A percentile compares a stretch with the other conserved stretches of the same genome.
Conservation (phyloP, 148 eudicot species). For the Vaccinium vitisidaea region DNA sequence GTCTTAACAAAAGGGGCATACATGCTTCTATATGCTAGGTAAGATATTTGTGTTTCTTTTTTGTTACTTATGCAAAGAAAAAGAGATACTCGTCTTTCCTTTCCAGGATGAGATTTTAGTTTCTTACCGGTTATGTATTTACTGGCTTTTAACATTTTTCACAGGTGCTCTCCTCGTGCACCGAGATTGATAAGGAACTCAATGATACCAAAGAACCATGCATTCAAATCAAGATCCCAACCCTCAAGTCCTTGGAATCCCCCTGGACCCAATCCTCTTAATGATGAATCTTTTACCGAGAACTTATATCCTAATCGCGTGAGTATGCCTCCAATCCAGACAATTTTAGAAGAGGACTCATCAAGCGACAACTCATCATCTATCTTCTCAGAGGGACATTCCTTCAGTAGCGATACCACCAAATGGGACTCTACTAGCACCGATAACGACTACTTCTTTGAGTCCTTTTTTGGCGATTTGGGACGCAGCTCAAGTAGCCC, state of each 20-base stretch:
- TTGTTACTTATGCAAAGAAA: not conserved
- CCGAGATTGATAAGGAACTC: constrained; percentile 62
- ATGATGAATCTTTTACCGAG: constrained; percentile 18
- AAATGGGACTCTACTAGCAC: constrained; percentile 49
- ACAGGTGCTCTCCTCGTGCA: constrained; percentile 88
- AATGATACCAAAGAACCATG: constrained; percentile 29
- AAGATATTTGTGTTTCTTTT: not conserved
- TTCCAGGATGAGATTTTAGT: not conserved
- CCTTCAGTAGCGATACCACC: constrained; percentile 51
- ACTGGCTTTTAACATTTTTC: not conserved
- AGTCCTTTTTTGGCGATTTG: constrained; percentile 33
- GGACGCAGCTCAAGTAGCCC: constrained; percentile 8
- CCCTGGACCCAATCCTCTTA: not conserved
- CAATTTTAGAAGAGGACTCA: constrained; percentile 40
- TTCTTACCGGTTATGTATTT: not conserved
- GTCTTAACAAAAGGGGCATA: constrained; percentile 79
- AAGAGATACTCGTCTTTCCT: not conserved
- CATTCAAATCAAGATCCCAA: constrained; percentile 25
- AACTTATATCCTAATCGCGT: constrained; percentile 17
- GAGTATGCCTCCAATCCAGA: constrained; percentile 21
- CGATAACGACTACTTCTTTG: constrained; percentile 42
- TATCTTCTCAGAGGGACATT: constrained; percentile 51
- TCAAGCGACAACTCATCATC: constrained; percentile 68
- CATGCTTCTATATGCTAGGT: constrained; percentile 94
- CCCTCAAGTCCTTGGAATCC: constrained; percentile 27